These are phyloP conservation scores for Apiotrichum sp. DNA, from an alignment of 1,284 basidiomycete genomes.

Conservation along the genomic window DNA sequence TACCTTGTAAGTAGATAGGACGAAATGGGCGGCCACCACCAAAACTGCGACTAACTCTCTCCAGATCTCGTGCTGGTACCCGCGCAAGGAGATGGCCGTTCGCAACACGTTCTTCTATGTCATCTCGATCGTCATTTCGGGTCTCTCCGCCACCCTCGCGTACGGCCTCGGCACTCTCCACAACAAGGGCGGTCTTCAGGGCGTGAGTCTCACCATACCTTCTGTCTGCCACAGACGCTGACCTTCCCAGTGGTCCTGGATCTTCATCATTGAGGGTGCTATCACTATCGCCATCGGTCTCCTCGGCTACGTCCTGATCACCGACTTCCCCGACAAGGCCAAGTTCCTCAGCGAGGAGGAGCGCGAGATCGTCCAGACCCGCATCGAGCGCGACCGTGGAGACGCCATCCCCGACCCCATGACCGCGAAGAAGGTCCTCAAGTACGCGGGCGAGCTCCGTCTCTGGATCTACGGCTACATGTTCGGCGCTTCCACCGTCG, in stretches of 20 bases:
- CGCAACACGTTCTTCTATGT: conserved; percentile 19
- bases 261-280: conserved; percentile 18
- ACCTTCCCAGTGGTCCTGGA: conserved; percentile 8
- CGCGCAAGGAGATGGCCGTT: conserved; percentile 10
- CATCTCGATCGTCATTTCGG: conserved; percentile 11
- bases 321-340: conserved; percentile 50
- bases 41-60: too few species aligned
- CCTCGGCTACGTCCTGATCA: not conserved
- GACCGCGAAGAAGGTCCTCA: conserved; percentile 34
- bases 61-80: conserved; percentile 19
- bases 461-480: conserved; percentile 48
- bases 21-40: too few species aligned
- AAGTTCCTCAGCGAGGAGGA: conserved; percentile 48
- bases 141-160: conserved; percentile 9
- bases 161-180: conserved; percentile 10
- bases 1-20: conserved; percentile 4
- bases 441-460: conserved; percentile 45
- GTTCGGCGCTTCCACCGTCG: conserved; percentile 33
- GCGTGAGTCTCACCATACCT: not conserved
- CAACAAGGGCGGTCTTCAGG: not conserved
- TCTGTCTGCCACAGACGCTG: not conserved
- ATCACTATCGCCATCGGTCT: conserved; percentile 40
- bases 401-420: conserved; percentile 46
- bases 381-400: conserved; percentile 48
- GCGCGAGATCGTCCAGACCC: conserved; percentile 41